Base-by-base conservation (phyloP, 2,329 filamentous ascomycete genomes). In the Penicillium aurantiogriseum region DNA sequence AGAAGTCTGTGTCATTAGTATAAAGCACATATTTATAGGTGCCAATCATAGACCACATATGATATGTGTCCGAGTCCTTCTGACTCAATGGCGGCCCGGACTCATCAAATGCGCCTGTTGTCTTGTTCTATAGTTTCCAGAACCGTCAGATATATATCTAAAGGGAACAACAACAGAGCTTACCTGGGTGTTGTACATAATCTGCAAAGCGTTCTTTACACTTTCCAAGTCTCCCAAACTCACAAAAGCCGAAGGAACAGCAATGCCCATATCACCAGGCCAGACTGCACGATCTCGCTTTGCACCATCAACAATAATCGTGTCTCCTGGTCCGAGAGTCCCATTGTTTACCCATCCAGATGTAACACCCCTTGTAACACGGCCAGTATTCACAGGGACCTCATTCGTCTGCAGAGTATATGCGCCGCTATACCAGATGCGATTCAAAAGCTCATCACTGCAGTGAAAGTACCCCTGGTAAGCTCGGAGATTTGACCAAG, bases 11-110 rank as follows among this genome's bases (percentile, higher is more conserved):
- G 54, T 86, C 81, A 25, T 81, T 80, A 0, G 81, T 81, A 62
- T 79, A 85, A 2, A 85, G 73, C 44, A 83, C 76, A 62, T 86
- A 86, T 51, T 85, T 83, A 66, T 83, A 83, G 6, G 81, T 81
- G 2, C 83, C 82, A 43, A 86, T 81, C 69, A 86, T 77, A 1
- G 80, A 81, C 72, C 82, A 82, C 66, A 84, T 77, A 49, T 74
- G 72, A 54, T 74, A 74, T 8, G 72, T 74, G 38, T 74, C 72
- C 17, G 69, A 71, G 44, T 66, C 60, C 19, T 67, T 71, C 53
- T 71, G 70, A 38, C 68, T 70, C 21, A 74, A 63, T 17, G 71
- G 72, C 38, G 72, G 72, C 1, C 72, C 69, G 4, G 71, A 72
- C 55, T 74, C 72, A 38, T 68, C 69, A 53, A 75, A 74, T 5